phyloP scores from a whole-genome alignment of 1,284 basidiomycete species.

The Tremellales sp. region DNA sequence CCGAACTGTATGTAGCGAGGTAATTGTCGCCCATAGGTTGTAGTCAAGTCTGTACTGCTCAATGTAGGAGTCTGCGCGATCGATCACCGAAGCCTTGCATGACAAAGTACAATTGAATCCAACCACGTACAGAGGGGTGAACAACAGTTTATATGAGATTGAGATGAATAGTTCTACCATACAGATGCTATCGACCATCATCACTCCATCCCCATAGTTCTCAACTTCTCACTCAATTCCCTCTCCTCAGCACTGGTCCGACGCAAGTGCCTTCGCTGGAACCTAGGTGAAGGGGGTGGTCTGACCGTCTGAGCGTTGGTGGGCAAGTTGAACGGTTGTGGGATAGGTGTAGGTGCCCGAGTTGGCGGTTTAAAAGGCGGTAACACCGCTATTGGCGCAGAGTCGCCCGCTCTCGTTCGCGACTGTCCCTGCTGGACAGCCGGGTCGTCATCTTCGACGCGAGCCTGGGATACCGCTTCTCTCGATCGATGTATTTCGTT shows the following conservation, averaged over 20 bases:
- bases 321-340: neutral
- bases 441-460: neutral
- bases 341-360: neutral
- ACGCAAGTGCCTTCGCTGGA: neutral
- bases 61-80: no score
- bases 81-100: no score
- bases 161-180: no score
- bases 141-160: no score
- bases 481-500: neutral
- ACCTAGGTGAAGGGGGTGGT: neutral
- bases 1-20: no score
- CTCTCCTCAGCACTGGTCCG: neutral
- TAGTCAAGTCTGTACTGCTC: no score
- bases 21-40: no score
- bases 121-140: no score
- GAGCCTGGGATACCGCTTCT: no score
- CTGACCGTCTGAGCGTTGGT: neutral
- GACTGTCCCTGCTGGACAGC: neutral
- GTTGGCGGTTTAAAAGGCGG: neutral
- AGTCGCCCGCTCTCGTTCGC: neutral
- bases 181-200: no score
- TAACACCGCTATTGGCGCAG: no score
- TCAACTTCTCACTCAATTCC: slow-evolving; percentile 1
- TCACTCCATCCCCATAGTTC: neutral
- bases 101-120: no score